Evolutionary conservation across 257 asterid species (phyloP), one percentile per base, ranked within the genome.

Genomic region (Mitragyna speciosa): DNA sequence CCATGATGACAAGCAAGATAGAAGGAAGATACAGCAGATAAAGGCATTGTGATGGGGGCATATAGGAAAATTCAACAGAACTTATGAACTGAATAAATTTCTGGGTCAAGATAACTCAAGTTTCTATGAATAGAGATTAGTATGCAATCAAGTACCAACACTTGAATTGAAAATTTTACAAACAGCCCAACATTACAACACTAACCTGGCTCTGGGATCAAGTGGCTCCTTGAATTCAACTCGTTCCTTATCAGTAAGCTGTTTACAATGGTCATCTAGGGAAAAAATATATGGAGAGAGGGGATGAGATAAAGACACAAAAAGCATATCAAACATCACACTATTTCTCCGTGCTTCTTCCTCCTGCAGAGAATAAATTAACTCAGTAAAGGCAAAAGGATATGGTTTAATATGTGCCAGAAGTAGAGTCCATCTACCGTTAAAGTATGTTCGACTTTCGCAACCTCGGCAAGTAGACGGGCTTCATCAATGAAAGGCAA

Each of bases 261-360:
- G 90, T 89, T 95, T 93, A 79, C 94, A 92, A 69, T 92, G 95
- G 83, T 93, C 97, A 83, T 91, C 93, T 65, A 95, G 97, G 82
- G 98, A 95, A 77, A 87, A 93, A 52, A 95, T 92, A 77, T 91
- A 95, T 24, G 99, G 99, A 67, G 99, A 93, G 39, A 95, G 89
- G 4, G 95, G 88, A 89, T 95, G 98, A 80, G 97, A 87, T 73
- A 90, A 59, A 20, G 99, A 94, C 69, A 95, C 82, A 78, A 95
- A 95, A 81, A 95, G 92, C 99, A 95, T 91, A 82, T 95, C 96
- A 73, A 80, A 85, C 98, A 93, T 92, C 83, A 83, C 82, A 72
- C 99, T 91, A 84, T 95, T 95, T 88, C 99, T 92, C 61, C 97
- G 89, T 33, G 86, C 87, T 87, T 95, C 98, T 70, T 95, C 99